These are phyloP conservation scores for Pseudonitzschia multiseries DNA, from an alignment of 108 stramenopile species.

Conservation along the genomic window DNA sequence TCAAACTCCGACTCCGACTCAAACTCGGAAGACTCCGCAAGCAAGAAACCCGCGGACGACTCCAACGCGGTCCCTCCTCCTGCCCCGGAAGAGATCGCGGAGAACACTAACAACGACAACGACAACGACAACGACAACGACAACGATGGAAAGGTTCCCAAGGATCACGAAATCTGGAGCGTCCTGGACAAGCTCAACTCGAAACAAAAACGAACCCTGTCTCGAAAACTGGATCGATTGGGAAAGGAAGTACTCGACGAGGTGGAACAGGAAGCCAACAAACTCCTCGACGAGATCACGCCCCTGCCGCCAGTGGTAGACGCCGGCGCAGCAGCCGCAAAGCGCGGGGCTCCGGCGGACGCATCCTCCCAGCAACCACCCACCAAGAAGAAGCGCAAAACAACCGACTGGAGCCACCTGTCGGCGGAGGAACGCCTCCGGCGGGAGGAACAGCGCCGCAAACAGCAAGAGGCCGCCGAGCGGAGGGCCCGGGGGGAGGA, in stretches of 20 bases:
- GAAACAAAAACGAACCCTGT: constrained; percentile 50
- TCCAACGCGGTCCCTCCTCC: neutral
- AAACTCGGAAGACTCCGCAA: neutral
- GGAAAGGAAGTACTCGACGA: constrained; percentile 26
- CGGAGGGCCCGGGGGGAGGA: constrained; percentile 43
- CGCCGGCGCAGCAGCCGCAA: neutral
- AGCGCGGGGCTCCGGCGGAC: neutral
- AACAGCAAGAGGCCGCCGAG: constrained; percentile 75
- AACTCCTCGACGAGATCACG: constrained; percentile 29
- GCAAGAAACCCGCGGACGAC: neutral
- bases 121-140: neutral
- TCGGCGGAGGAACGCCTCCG: constrained; percentile 76
- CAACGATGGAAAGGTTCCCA: constrained; percentile 18
- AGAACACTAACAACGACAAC: neutral
- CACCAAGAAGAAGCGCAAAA: constrained; percentile 39
- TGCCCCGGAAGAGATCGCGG: neutral
- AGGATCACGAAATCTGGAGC: constrained; percentile 37
- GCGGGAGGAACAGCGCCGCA: constrained; percentile 62
- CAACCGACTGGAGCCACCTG: constrained; percentile 41
- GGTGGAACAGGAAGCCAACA: constrained; percentile 31
- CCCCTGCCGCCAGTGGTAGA: constrained; percentile 5
- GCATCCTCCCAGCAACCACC: constrained; percentile 6
- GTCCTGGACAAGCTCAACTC: constrained; percentile 71
- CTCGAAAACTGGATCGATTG: constrained; percentile 39
- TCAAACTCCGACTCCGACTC: neutral